Evolutionary conservation across 1,139 yeast species (phyloP).

Genomic region (Geotrichum reessii): DNA sequence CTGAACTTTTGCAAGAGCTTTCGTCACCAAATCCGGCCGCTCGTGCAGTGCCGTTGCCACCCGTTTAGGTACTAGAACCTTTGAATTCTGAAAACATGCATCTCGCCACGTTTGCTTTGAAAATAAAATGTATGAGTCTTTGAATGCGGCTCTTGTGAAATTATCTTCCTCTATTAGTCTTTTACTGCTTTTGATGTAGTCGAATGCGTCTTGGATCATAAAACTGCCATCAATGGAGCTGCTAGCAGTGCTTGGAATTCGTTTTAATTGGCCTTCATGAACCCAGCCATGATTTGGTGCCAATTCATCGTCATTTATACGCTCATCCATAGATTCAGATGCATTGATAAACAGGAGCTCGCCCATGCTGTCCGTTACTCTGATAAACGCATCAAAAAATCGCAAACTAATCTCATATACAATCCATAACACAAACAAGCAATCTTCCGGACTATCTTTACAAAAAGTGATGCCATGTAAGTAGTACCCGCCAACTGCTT

Average conservation of each 20-base stretch:
- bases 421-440: slow-evolving; percentile 1
- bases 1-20: not conserved
- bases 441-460: slow-evolving; percentile 11
- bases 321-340: slow-evolving; percentile 1
- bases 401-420: not conserved
- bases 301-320: slow-evolving; percentile 9
- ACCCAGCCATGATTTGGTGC: slow-evolving; percentile 15
- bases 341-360: slow-evolving; percentile 13
- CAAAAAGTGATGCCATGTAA: slow-evolving; percentile 16
- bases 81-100: slow-evolving; percentile 8
- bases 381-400: slow-evolving; percentile 6
- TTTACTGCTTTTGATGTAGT: slow-evolving; percentile 2
- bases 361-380: slow-evolving; percentile 15
- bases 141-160: not conserved
- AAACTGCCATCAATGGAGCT: slow-evolving; percentile 1
- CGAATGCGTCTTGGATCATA: slow-evolving; percentile 7
- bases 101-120: not conserved
- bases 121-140: not conserved
- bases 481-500: slow-evolving; percentile 8
- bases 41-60: not conserved
- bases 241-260: slow-evolving; percentile 1
- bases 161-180: not conserved
- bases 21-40: not conserved
- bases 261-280: slow-evolving; percentile 3
- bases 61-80: slow-evolving; percentile 11